A percentile compares a stretch with the other conserved stretches of the same genome.
phyloP scores from a whole-genome alignment of 2,329 filamentous ascomycete species.

The Penicillium sp. region DNA sequence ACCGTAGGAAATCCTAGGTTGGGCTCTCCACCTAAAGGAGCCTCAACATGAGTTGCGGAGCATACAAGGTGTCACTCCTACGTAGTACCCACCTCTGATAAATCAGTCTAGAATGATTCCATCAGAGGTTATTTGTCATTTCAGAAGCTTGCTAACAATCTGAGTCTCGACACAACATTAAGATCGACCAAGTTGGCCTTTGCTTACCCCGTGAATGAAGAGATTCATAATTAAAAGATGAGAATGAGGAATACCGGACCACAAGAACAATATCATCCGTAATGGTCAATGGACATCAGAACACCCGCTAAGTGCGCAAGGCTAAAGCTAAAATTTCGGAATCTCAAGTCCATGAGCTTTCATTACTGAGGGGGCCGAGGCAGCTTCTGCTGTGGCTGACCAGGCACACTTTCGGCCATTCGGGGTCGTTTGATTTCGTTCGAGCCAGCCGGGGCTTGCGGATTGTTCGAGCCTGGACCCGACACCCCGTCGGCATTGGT shows the following conservation, averaged over 20 bases:
- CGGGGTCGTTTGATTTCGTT: slow-evolving; percentile 32
- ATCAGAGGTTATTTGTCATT: too few species aligned
- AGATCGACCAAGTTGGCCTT: too few species aligned
- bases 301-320: slow-evolving; percentile 9
- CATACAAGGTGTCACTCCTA: too few species aligned
- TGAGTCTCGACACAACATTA: too few species aligned
- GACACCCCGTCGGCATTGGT: slow-evolving; percentile 33
- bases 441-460: slow-evolving; percentile 19
- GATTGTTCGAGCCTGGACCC: slow-evolving; percentile 14
- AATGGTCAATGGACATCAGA: not conserved
- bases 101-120: too few species aligned
- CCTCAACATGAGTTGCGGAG: too few species aligned
- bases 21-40: too few species aligned
- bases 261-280: slow-evolving; percentile 1
- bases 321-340: not conserved
- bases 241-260: not conserved
- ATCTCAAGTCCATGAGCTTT: not conserved
- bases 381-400: slow-evolving; percentile 8
- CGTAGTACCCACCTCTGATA: too few species aligned
- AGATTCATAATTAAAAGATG: not conserved
- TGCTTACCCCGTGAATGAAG: too few species aligned
- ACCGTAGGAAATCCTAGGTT: too few species aligned
- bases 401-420: slow-evolving; percentile 16
- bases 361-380: slow-evolving; percentile 15
- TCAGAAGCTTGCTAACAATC: too few species aligned